Percentiles rank a stretch among this genome's conserved stretches.
Conservation (phyloP, 2,329 filamentous ascomycete genomes). For the Epichloe elymi region DNA sequence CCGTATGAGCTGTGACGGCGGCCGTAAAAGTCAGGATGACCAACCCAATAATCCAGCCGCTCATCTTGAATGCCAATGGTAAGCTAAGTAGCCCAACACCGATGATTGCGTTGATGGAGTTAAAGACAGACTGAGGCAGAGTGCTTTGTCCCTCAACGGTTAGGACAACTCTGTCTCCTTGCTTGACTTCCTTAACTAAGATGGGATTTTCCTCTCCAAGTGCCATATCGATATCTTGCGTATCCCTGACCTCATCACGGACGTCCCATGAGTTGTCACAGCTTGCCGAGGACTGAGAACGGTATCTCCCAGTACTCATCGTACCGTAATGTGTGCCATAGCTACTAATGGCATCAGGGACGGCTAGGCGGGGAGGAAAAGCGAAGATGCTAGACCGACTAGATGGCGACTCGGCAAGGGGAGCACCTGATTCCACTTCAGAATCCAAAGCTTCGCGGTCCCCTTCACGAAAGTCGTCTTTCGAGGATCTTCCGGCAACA, state of each 20-base stretch:
- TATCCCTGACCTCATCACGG: slow-evolving; percentile 23
- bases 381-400: slow-evolving; percentile 37
- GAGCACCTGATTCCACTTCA: slow-evolving; percentile 23
- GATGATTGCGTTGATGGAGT: slow-evolving; percentile 87
- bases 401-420: slow-evolving; percentile 17
- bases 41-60: slow-evolving; percentile 78
- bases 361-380: slow-evolving; percentile 47
- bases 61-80: slow-evolving; percentile 75
- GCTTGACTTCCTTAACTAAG: slow-evolving; percentile 78
- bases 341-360: slow-evolving; percentile 58
- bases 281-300: slow-evolving; percentile 32
- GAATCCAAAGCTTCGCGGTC: slow-evolving; percentile 34
- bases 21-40: slow-evolving; percentile 62
- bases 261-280: slow-evolving; percentile 17
- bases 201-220: slow-evolving; percentile 44
- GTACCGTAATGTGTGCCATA: slow-evolving; percentile 48
- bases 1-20: slow-evolving; percentile 70
- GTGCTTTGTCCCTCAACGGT: slow-evolving; percentile 90
- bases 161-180: slow-evolving; percentile 73
- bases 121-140: slow-evolving; percentile 88
- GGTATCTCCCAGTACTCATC: slow-evolving; percentile 19
- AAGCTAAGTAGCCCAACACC: slow-evolving; percentile 82
- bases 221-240: slow-evolving; percentile 15
- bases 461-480: slow-evolving; percentile 15
- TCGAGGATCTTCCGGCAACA: background rate